Evolutionary conservation across 257 asterid species (phyloP), one percentile per base, ranked within the genome.

Genomic region (Rauvolfia tetraphylla): DNA sequence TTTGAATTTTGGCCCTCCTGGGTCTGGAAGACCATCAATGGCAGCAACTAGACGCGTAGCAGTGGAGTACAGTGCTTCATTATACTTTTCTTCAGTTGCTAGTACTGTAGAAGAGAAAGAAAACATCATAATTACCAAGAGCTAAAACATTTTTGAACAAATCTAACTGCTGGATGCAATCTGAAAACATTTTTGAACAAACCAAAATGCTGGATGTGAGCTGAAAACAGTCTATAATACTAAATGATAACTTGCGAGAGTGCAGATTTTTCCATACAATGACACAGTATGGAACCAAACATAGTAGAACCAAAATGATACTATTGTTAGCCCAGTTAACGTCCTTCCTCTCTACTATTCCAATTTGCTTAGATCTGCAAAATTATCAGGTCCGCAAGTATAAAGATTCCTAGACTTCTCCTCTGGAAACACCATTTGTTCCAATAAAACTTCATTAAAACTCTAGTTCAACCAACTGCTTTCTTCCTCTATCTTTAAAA

Each of bases 81-180:
- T 95, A 83, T 95, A 95, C 87, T 90, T 95, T 75, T 95, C 99
- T 48, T 95, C 99, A 20, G 97, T 87, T 44, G 99, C 97, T 53
- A 95, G 83, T 71, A 95, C 99, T 95, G 86, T 84, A 84, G 58
- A 56, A 46, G n/a, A 39, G 22, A 48, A 14, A 25, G 41, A 11
- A 18, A 68, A 25, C 20, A 18, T 27, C 33, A 56, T 5, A 48
- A 68, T 57, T 31, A n/a, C 3, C 36, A 69, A 58, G 20, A 1
- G 15, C 2, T 63, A 22, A 66, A 38, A 66, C 51, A 66, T 20
- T 66, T 7, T 41, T 31, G 39, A 61, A 29, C 23, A 29, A 29
- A 61, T 27, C 68, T 7, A 42, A 58, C 44, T 1, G 44, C 68
- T 22, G 9, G 33, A 5, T 27, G 4, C 23, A n/a, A 56, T 33